Evolutionary conservation across 2,329 filamentous ascomycete species (phyloP), one percentile per base, ranked within the genome.

Genomic region (Helotiales sp.): DNA sequence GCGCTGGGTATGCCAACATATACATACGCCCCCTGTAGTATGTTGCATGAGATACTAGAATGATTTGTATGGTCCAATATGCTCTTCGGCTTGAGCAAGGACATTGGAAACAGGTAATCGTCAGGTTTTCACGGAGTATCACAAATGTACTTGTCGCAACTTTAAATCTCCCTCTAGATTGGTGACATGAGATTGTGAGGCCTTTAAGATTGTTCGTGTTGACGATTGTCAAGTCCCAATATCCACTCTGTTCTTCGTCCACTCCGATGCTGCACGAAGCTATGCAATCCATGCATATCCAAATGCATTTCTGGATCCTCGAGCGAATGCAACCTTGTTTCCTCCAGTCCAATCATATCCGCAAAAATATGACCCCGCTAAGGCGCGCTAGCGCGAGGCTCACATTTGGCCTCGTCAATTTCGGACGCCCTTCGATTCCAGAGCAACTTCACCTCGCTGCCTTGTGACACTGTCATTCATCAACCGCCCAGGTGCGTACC

Each of bases 41-140:
- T 34, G 59, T 63, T 66, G 59, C 65, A 68, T 60, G 61, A 15
- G 40, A 59, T 58, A 60, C 45, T 57, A 63, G 60, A 66, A 66
- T 66, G 67, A 64, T 65, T 65, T 57, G 54, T 32, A 55, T 66
- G 50, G 49, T 64, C 52, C 45, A 47, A 66, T 55, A 50, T 55
- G 34, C 47, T 59, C 47, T 26, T 52, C 28, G 47, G 47, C 55
- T 32, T 30, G 37, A 45, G 57, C 55, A 20, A 61, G 26, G 47
- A 61, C 40, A 40, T 61, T 60, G 43, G 64, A 59, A 50, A 62
- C 34, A 22, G 30, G 50, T 55, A 28, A 63, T 55, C 40, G 58
- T 64, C 24, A 45, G 47, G 45, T 61, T 61, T 60, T 54, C 28
- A 40, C 54, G 43, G 40, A 63, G 22, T 57, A 34, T 65, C 45